A percentile compares a stretch with the other conserved stretches of the same genome.
These are phyloP conservation scores for Dictyostelium citrinum DNA, from an alignment of 78 protist genomes.

Conservation along the genomic window DNA sequence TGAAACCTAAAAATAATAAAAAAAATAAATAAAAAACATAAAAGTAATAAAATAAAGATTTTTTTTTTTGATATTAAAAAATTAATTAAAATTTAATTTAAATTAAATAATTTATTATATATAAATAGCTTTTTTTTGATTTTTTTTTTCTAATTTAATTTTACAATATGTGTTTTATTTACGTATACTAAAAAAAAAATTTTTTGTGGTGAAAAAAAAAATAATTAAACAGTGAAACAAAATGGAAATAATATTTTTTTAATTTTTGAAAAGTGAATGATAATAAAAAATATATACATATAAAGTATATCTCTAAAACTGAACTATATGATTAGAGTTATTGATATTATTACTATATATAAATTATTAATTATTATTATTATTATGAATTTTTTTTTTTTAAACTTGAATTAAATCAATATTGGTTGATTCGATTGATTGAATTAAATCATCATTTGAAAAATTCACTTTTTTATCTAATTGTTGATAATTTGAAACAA, in stretches of 20 bases:
- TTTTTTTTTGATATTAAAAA: neutral
- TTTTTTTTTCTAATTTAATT: neutral
- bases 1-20: slow-evolving; percentile 1
- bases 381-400: neutral
- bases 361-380: neutral
- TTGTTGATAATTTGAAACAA: slow-evolving; percentile 37
- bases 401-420: slow-evolving; percentile 18
- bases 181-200: neutral
- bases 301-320: neutral
- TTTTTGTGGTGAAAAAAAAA: neutral
- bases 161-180: neutral
- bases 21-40: neutral
- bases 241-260: neutral
- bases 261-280: neutral
- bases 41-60: neutral
- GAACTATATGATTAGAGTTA: neutral
- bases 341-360: neutral
- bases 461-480: neutral
- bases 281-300: neutral
- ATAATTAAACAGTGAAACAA: neutral
- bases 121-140: neutral
- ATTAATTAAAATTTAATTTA: neutral
- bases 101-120: neutral
- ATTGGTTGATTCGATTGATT: neutral
- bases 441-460: neutral